These are phyloP conservation scores for Nannochloropsis salina DNA, from an alignment of 108 stramenopile genomes.

Conservation along the genomic window DNA sequence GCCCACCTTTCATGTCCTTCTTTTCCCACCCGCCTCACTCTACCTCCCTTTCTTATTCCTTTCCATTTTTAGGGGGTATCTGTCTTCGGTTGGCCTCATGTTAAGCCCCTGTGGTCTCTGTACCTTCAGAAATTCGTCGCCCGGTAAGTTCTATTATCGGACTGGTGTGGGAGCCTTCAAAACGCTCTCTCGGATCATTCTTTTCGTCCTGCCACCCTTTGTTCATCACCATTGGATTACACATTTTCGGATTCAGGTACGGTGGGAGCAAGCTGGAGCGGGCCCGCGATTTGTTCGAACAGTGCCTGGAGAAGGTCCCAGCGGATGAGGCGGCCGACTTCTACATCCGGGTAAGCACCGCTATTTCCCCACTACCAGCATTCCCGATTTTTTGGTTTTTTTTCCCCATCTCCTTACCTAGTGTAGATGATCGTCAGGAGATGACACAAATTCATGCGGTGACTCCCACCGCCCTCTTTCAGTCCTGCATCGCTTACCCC, in stretches of 20 bases:
- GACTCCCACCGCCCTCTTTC: no score
- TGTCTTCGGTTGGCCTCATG: constrained; percentile 82
- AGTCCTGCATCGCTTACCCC: no score
- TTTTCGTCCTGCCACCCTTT: no score
- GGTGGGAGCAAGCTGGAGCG: constrained; percentile 85
- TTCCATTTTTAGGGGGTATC: constrained; percentile 62
- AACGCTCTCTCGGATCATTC: no score
- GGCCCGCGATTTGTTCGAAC: constrained; percentile 83
- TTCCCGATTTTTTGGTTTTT: no score
- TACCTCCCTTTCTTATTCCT: not conserved
- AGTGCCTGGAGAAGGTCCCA: constrained; percentile 75
- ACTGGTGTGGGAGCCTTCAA: no score
- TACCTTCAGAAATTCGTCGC: constrained; percentile 78
- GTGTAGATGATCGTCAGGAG: no score
- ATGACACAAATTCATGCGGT: no score
- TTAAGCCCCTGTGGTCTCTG: constrained; percentile 76
- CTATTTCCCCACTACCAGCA: no score
- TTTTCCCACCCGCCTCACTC: not conserved
- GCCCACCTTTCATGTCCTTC: not conserved
- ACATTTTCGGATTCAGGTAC: constrained; percentile 41
- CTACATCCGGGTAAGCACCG: constrained; percentile 55
- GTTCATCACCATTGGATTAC: no score
- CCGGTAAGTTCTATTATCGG: constrained; percentile 34
- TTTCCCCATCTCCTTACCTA: no score
- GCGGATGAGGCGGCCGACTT: constrained; percentile 76